Evolutionary conservation across 352 stramenopile genomes (phyloP), one percentile per base, ranked within the genome.

Genomic region (Proteromonas lacertae): DNA sequence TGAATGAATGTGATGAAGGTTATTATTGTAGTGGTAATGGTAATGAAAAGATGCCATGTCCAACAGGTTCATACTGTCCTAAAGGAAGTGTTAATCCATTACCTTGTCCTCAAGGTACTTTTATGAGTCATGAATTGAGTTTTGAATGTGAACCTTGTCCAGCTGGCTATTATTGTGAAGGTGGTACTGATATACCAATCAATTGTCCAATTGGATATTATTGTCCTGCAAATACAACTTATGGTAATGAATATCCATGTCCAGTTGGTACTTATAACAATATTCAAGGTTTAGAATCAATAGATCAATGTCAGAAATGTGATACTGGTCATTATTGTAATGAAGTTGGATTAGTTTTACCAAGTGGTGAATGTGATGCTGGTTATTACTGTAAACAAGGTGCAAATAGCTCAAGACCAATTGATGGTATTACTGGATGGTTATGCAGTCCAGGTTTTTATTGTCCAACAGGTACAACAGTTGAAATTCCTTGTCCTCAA

Each of bases 221-320:
- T 25, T 54, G 47, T 35, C 39, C 30, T 21, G 37, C 22, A 16
- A 33, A 28, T 18, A 52, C 45, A 10, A 17, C 7, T 28, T 42
- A 20, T 19, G 38, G 9, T 1, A 40, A 25, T n/a, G 55, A 78
- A 39, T 77, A 66, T 41, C 69, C 69, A 0, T 90, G 73, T 47
- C 59, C 67, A 22, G 56, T 61, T 0, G 74, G 74, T 6, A 77
- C 66, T 0, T 88, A 73, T 39, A 48, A 39, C 4, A 40, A 57
- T 22, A 51, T 58, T 14, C 69, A 54, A 0, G 60, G 69, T 1
- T 47, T 83, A 0, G 56, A 69, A 21, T 59, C 46, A 10, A 52
- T 51, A 6, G 47, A 26, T 0, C 60, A 84, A 38, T 90, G 74
- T 39, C 53, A 65, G 0, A 36, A 48, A 7, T 90, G 74, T 40